Percentiles rank a stretch among this genome's conserved stretches.
These are phyloP conservation scores for Ophiosphaerella narmari DNA, from an alignment of 2,329 filamentous ascomycete genomes.

Conservation along the genomic window DNA sequence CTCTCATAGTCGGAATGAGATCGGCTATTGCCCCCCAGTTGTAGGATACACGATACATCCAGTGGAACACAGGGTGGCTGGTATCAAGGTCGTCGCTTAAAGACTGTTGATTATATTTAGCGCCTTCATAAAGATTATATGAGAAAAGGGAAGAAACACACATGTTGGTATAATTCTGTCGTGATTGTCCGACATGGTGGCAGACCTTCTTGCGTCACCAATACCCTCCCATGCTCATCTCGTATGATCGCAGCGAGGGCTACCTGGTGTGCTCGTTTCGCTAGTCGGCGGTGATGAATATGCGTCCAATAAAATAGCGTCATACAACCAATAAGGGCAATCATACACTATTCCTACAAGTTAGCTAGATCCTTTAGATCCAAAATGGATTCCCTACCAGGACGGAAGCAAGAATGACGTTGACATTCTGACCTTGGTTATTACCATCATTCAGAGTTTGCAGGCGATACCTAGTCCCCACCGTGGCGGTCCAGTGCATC, in stretches of 20 bases:
- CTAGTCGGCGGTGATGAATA: constrained; percentile 38
- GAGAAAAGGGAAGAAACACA: constrained; percentile 3
- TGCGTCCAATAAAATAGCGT: constrained; percentile 34
- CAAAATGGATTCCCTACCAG: constrained; percentile 55
- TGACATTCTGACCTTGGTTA: constrained; percentile 58
- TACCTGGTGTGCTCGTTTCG: constrained; percentile 53
- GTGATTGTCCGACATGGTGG: constrained; percentile 75
- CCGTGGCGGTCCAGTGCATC: constrained; percentile 80
- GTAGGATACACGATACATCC: constrained; percentile 78
- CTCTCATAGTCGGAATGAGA: constrained; percentile 70
- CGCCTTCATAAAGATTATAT: not conserved
- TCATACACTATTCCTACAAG: constrained; percentile 28
- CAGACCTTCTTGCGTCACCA: constrained; percentile 69
- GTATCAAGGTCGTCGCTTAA: constrained; percentile 68
- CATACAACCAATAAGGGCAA: constrained; percentile 37
- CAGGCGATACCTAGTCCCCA: constrained; percentile 68
- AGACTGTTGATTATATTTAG: constrained; percentile 2
- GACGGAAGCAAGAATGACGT: constrained; percentile 72
- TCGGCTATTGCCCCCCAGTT: constrained; percentile 72
- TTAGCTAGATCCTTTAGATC: constrained; percentile 7
- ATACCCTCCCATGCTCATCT: constrained; percentile 64
- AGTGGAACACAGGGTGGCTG: constrained; percentile 76
- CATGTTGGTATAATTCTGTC: constrained; percentile 50
- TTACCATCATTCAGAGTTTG: constrained; percentile 49
- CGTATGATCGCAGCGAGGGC: constrained; percentile 65